Evolutionary conservation across 2,329 filamentous ascomycete genomes (phyloP), one percentile per base, ranked within the genome.

Genomic region (Colletotrichum lindemuthianum): DNA sequence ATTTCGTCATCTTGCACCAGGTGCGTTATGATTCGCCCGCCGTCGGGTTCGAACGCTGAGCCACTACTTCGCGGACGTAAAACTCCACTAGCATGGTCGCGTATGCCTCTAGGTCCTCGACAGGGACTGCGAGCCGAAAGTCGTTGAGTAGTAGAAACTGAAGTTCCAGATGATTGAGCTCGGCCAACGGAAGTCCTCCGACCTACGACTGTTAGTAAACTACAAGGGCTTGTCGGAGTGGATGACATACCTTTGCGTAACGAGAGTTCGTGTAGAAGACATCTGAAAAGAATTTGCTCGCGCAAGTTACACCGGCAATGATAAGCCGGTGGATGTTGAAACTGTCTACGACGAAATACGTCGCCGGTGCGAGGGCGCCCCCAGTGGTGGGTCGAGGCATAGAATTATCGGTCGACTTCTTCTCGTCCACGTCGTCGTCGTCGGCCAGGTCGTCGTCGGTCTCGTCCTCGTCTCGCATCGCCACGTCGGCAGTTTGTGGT

Each of bases 181-280:
- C 96, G 24, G 92, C 88, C 33, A 98, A 83, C 2, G 96, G 96
- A 15, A 99, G 84, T 52, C 96, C 96, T 67, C 96, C 96, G 73
- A 99, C 96, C 95, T 99, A 68, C 15, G n/a, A 2, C 3, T 12
- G 9, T 51, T 51, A 66, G 41, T 9, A 11, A 15, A 8, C 24
- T 11, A 2, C 24, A 6, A 2, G 37, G 12, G 9, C 2, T 1
- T 16, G 15, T 6, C 3, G 16, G 2, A 36, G 7, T 9, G 8
- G 11, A 2, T 8, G 6, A 80, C 84, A 68, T 84, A 97, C 96
- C 91, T 98, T 99, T 65, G 96, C 96, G 77, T 99, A 99, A 88
- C 96, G 88, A 59, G 96, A 98, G 78, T 99, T 99, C 9, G 96
- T 99, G 76, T 98, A 99, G 73, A 99, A 99, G 44, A 98, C 95